Conservation (phyloP, 352 stramenopile genomes). For the Albugo candida region DNA sequence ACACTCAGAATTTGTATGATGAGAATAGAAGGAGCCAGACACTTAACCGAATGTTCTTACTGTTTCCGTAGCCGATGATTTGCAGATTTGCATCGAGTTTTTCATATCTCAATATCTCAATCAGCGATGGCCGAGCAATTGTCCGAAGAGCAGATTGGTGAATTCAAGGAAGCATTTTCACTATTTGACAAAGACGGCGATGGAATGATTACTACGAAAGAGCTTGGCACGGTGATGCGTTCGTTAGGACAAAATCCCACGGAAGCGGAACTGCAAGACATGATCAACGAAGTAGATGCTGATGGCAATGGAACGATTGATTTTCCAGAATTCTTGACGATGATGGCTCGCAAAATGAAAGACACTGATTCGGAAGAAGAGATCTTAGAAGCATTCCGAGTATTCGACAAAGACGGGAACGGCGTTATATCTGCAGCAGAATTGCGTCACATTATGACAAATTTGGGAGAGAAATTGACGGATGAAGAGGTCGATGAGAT, state of each 20-base stretch:
- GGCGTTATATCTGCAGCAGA: slow-evolving; percentile 97
- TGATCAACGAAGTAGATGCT: slow-evolving; percentile 99
- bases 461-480: slow-evolving; percentile 97
- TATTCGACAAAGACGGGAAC: slow-evolving; percentile 98
- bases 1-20: slow-evolving; percentile 8
- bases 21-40: slow-evolving; percentile 4
- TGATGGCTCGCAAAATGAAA: slow-evolving; percentile 99
- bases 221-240: slow-evolving; percentile 97
- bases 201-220: slow-evolving; percentile 99
- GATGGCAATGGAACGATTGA: slow-evolving; percentile 99
- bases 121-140: slow-evolving; percentile 72
- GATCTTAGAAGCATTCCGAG: slow-evolving; percentile 97
- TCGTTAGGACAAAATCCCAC: slow-evolving; percentile 97
- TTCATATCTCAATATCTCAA: slow-evolving; percentile 10
- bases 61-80: slow-evolving; percentile 16
- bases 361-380: slow-evolving; percentile 97
- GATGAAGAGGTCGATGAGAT: slow-evolving; percentile 98
- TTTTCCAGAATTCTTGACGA: slow-evolving; percentile 99
- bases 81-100: slow-evolving; percentile 30
- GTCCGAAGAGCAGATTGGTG: slow-evolving; percentile 93
- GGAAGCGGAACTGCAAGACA: slow-evolving; percentile 95
- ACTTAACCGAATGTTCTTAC: background rate
- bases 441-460: slow-evolving; percentile 98
- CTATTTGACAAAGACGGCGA: slow-evolving; percentile 98
- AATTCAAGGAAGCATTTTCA: slow-evolving; percentile 99